These are phyloP conservation scores for Teratosphaeriaceae sp. DNA, from an alignment of 2,329 filamentous ascomycete genomes.

Conservation along the genomic window DNA sequence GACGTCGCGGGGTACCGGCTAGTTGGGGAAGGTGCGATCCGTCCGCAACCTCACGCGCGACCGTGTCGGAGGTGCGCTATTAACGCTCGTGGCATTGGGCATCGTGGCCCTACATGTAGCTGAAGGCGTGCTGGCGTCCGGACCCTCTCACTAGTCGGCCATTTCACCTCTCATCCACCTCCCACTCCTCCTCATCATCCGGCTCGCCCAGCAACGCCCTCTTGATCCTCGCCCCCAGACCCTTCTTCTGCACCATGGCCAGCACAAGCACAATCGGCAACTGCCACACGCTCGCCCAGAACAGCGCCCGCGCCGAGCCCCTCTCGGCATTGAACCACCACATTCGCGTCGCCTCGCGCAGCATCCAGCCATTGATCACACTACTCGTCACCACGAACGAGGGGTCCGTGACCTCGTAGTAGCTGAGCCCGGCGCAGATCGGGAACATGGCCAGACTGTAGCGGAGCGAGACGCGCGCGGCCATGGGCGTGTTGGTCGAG, in stretches of 20 bases:
- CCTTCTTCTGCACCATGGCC: constrained; percentile 89
- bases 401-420: constrained; percentile 74
- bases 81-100: no score
- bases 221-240: constrained; percentile 81
- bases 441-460: constrained; percentile 85
- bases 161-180: not conserved
- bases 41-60: no score
- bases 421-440: constrained; percentile 74
- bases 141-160: no score
- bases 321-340: constrained; percentile 71
- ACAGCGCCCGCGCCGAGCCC: constrained; percentile 75
- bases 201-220: constrained; percentile 53
- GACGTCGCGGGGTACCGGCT: no score
- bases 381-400: constrained; percentile 75
- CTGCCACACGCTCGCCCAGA: constrained; percentile 98
- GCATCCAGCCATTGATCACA: constrained; percentile 80
- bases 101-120: no score
- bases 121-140: no score
- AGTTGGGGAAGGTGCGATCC: no score
- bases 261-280: constrained; percentile 83
- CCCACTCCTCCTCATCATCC: constrained; percentile 28
- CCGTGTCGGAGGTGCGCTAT: no score
- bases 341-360: constrained; percentile 71
- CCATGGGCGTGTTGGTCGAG: constrained; percentile 81
- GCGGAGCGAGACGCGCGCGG: constrained; percentile 77